Conservation (phyloP, 768 basidiomycete species). For the Artomyces pyxidatus region DNA sequence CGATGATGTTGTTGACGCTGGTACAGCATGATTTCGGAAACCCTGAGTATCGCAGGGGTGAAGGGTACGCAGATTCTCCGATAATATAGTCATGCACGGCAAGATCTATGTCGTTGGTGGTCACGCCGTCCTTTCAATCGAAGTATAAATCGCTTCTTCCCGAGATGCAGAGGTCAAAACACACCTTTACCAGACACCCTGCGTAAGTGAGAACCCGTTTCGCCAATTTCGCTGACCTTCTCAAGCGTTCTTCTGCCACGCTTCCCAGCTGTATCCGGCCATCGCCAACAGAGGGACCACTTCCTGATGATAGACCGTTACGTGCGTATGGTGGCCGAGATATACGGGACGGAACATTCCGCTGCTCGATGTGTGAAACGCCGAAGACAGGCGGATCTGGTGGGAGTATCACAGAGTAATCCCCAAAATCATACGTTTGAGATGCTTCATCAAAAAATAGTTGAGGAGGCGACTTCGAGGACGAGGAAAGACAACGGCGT, state of each 20-base stretch:
- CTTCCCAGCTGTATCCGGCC: constrained; percentile 8
- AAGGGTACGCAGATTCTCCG: constrained; percentile 71
- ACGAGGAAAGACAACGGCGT: too few relatives aligned
- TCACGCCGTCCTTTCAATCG: constrained; percentile 48
- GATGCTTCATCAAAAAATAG: too few relatives aligned
- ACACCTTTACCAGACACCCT: constrained; percentile 12
- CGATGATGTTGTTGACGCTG: constrained; percentile 82
- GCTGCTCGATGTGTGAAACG: constrained; percentile 50
- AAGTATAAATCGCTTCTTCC: background rate
- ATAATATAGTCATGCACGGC: constrained; percentile 67
- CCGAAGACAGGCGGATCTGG: constrained; percentile 60
- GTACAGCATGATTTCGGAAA: constrained; percentile 79
- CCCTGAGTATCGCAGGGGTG: constrained; percentile 68
- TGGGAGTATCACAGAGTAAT: constrained; percentile 55
- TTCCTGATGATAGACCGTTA: background rate
- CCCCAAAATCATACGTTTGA: constrained; percentile 30
- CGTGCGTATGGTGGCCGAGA: constrained; percentile 45
- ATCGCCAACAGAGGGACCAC: constrained; percentile 3
- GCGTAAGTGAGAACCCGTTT: constrained; percentile 9
- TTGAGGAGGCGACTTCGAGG: too few relatives aligned
- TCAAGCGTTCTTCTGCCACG: constrained; percentile 5
- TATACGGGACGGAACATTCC: constrained; percentile 49
- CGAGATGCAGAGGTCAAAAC: background rate
- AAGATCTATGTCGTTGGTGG: constrained; percentile 69
- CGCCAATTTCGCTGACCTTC: constrained; percentile 10